Base-by-base conservation (phyloP, 2,329 filamentous ascomycete genomes). In the Trichoderma asperellum region DNA sequence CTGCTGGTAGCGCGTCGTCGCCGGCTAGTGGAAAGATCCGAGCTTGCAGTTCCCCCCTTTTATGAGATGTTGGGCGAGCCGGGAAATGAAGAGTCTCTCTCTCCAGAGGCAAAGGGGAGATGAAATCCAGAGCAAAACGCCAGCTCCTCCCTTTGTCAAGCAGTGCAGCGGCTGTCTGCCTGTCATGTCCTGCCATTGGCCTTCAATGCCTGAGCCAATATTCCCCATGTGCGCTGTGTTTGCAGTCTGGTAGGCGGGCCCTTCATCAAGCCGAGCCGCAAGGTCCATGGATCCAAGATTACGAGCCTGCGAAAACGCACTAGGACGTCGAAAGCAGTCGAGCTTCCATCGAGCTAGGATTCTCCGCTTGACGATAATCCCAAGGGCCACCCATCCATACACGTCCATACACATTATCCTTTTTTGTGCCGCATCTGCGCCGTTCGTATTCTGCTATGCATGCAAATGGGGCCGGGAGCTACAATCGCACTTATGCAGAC, bases 391-490 rank as follows among this genome's bases (percentile, higher is more conserved):
- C 43, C 55, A 52, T 58, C 49, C 58, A 58, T 16, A 43, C 16
- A n/a, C 40, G 8, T 43, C 18, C 40, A 43, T 43, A n/a, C 7
- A 18, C 40, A 43, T 43, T 52, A 55, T 49, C 47, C 47, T 49
- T 64, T 43, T 58, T 52, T 66, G 37, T 14, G 14, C 68, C 68
- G 68, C 62, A 59, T 69, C 68, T 65, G 34, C 43, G 37, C 61
- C 40, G 47, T 69, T 69, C 68, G 68, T 69, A 69, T 69, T 69
- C 60, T 53, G 53, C 10, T 58, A 65, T 69, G 68, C 68, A 69
- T 69, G 60, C 40, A 64, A 47, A 58, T 59, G 68, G 68, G 64
- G 68, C 64, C 68, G 68, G 60, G 52, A 62, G 61, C 68, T 64
- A 69, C 47, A 57, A 61, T 67, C 55, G 63, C 29, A 49, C 63